Base-by-base conservation (phyloP, 2,329 filamentous ascomycete genomes). In the Aureobasidium melanogenum region DNA sequence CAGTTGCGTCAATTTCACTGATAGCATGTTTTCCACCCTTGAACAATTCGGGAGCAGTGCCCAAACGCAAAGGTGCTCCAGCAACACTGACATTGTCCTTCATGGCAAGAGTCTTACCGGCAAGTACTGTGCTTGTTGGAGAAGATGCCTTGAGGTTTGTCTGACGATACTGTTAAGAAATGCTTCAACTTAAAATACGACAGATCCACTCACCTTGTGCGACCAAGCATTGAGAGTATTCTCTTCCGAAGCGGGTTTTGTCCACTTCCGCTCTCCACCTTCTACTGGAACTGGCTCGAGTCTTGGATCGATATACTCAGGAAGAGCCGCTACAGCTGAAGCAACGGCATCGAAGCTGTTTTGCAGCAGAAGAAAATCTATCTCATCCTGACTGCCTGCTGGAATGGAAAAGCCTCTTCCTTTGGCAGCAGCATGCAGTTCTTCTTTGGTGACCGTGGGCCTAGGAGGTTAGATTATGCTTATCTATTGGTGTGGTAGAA, bases 81-180 rank as follows among this genome's bases (percentile, higher is more conserved):
- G 72, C 75, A 1, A 81, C 71, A 5, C 74, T 73, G 12, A 80
- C 75, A 63, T 80, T 80, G 67, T 80, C 79, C 64, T 80, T 81
- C 57, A 80, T 66, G 4, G 72, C 76, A 10, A 80, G 58, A 5
- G 69, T 73, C 48, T 64, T 66, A 15, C 70, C 72, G 17, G 63
- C 58, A 3, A 75, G 67, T 15, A 51, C 56, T 15, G 50, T 56
- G 22, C 63, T 69, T 17, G 62, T 56, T 4, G 70, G 69, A 44
- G 62, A 62, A 3, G 66, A 61, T 7, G 71, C 66, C n/a, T 63
- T 65, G 14, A 76, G 66, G 3, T 67, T 65, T 24, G 69, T 71
- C 41, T 59, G 12, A 30, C 12, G 3, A 39, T 14, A 5, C 9
- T 32, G 24, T 59, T 12, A 59, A 34, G 17, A 3, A n/a, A 26